phyloP scores from a whole-genome alignment of 495 filamentous ascomycete genomes.

The Trichoderma parareesei region DNA sequence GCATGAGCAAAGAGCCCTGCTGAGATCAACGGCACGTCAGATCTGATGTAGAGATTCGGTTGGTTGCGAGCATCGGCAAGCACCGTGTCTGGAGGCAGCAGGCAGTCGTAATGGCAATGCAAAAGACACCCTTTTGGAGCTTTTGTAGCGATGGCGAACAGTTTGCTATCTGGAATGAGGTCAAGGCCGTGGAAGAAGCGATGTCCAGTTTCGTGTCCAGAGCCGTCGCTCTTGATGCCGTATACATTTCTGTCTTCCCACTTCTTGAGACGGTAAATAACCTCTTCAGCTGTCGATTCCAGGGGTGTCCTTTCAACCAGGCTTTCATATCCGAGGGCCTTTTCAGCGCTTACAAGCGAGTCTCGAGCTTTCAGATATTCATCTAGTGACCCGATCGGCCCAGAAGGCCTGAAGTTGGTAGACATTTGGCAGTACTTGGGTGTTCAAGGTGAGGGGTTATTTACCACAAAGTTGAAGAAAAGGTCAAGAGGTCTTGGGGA shows the following conservation, averaged over 20 bases:
- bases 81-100: slow-evolving; percentile 4
- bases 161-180: neutral
- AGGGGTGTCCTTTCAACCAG: neutral
- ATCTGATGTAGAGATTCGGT: slow-evolving; percentile 7
- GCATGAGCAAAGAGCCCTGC: slow-evolving; percentile 11
- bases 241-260: slow-evolving; percentile 12
- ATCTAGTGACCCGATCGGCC: neutral
- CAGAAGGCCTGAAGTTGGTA: neutral
- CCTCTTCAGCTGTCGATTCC: slow-evolving; percentile 2
- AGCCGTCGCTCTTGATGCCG: slow-evolving; percentile 11
- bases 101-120: slow-evolving; percentile 9
- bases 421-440: neutral
- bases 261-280: slow-evolving; percentile 1
- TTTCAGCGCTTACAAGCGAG: slow-evolving; percentile 9
- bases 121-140: slow-evolving; percentile 13
- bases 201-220: slow-evolving; percentile 10
- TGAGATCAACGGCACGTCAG: slow-evolving; percentile 2
- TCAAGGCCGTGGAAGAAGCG: slow-evolving; percentile 9
- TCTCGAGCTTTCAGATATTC: slow-evolving; percentile 4
- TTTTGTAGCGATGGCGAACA: neutral
- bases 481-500: neutral
- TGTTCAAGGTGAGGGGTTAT: neutral
- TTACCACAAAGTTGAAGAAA: neutral
- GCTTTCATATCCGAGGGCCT: slow-evolving; percentile 6
- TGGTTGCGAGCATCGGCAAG: slow-evolving; percentile 6